Percentiles rank a stretch among this genome's conserved stretches.
Evolutionary conservation across 2,329 filamentous ascomycete genomes (phyloP).

Genomic region (Talaromyces marneffei): DNA sequence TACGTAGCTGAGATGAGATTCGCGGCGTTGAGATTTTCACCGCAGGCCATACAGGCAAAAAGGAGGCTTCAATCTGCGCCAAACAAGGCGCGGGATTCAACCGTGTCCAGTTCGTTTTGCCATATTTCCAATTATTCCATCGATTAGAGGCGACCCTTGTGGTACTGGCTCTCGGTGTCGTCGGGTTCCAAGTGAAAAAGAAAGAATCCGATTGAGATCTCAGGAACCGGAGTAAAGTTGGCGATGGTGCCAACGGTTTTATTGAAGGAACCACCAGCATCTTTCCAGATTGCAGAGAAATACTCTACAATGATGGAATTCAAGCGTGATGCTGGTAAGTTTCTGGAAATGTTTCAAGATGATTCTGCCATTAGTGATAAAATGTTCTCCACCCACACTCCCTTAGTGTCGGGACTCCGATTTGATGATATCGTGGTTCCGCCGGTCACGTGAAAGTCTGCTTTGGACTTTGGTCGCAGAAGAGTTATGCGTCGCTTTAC

Average conservation of each 20-base stretch:
- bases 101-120: slow-evolving; percentile 20
- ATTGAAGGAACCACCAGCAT: slow-evolving; percentile 34
- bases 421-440: not conserved
- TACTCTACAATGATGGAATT: slow-evolving; percentile 2
- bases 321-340: not conserved
- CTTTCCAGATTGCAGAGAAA: slow-evolving; percentile 15
- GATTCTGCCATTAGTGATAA: not conserved
- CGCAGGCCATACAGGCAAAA: slow-evolving; percentile 21
- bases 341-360: not conserved
- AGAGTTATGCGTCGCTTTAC: not conserved
- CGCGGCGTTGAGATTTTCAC: slow-evolving; percentile 2
- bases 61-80: slow-evolving; percentile 26
- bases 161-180: not conserved
- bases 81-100: slow-evolving; percentile 18
- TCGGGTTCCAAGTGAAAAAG: slow-evolving; percentile 44
- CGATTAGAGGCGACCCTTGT: slow-evolving; percentile 13
- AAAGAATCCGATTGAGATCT: slow-evolving; percentile 61
- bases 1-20: slow-evolving; percentile 5
- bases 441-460: not conserved
- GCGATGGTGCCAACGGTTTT: slow-evolving; percentile 45
- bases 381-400: not conserved
- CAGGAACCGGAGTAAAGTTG: slow-evolving; percentile 63
- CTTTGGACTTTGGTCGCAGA: not conserved
- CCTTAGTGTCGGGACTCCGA: not conserved
- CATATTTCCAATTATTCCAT: slow-evolving; percentile 15